A percentile compares a stretch with the other conserved stretches of the same genome.
These are phyloP conservation scores for Zoysia pacifica DNA, from an alignment of 176 grass and related monocot genomes.

Conservation along the genomic window DNA sequence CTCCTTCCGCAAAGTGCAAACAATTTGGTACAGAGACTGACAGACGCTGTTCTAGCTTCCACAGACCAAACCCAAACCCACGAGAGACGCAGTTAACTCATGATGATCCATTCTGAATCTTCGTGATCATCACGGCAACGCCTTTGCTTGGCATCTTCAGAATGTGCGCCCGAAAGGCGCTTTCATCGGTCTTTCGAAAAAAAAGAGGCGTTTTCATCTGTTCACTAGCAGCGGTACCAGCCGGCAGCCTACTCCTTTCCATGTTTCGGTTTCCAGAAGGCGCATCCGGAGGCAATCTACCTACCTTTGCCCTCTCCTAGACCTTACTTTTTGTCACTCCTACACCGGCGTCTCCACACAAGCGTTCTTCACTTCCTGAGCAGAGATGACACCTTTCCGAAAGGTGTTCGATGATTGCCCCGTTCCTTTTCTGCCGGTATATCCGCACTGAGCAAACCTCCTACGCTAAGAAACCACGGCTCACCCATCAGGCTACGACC, in stretches of 20 bases:
- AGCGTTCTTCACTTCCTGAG: not conserved
- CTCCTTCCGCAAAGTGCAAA: not conserved
- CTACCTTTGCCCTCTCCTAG: not conserved
- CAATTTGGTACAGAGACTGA: not conserved
- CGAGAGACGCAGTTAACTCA: not conserved
- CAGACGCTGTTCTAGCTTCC: not conserved
- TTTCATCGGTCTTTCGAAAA: not conserved
- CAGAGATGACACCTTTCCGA: slow-evolving; percentile 6
- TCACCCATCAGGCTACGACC: not conserved
- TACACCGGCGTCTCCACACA: not conserved
- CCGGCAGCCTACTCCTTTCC: not conserved
- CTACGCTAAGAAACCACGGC: slow-evolving; percentile 37
- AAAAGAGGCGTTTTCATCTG: not conserved
- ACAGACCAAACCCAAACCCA: not conserved
- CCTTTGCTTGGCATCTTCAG: slow-evolving; percentile 20
- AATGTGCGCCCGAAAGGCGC: slow-evolving; percentile 13
- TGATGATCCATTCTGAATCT: not conserved
- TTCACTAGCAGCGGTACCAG: not conserved
- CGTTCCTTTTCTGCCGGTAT: not conserved
- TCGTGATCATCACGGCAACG: not conserved
- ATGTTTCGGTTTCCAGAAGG: slow-evolving; percentile 1
- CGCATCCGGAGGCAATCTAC: not conserved
- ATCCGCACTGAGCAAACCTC: slow-evolving; percentile 35
- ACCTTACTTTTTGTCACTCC: slow-evolving; percentile 12
- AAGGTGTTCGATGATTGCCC: slow-evolving; percentile 9